phyloP scores from a whole-genome alignment of 2,329 filamentous ascomycete species.

The Albifimbria verrucaria region DNA sequence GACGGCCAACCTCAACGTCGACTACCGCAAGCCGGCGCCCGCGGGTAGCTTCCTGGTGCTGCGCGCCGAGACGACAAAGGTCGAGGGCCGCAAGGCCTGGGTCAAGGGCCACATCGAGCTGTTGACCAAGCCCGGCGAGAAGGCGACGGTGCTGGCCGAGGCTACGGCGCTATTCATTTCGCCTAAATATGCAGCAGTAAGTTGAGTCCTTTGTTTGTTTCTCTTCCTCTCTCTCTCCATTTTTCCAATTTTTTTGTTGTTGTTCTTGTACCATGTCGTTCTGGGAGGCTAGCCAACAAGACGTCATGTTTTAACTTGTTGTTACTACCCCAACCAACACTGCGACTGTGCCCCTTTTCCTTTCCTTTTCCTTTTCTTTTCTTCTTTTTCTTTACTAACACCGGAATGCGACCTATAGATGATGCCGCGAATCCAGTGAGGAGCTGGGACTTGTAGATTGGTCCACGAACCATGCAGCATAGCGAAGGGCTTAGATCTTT shows the following conservation, averaged over 20 bases:
- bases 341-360: too few relatives aligned
- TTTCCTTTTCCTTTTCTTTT: background rate
- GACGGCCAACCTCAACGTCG: slow-evolving; percentile 79
- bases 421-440: slow-evolving; percentile 14
- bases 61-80: slow-evolving; percentile 73
- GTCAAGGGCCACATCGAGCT: slow-evolving; percentile 85
- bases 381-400: background rate
- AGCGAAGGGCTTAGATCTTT: too few relatives aligned
- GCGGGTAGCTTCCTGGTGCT: slow-evolving; percentile 76
- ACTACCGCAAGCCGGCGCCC: slow-evolving; percentile 78
- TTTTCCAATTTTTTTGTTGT: too few relatives aligned
- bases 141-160: slow-evolving; percentile 69
- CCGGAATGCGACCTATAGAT: too few relatives aligned
- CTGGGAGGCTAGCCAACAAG: too few relatives aligned
- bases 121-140: slow-evolving; percentile 58
- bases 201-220: slow-evolving; percentile 24
- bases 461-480: too few relatives aligned
- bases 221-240: background rate
- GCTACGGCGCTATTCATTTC: slow-evolving; percentile 86
- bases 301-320: too few relatives aligned
- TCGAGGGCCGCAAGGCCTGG: slow-evolving; percentile 93
- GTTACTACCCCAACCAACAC: too few relatives aligned
- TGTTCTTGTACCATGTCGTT: too few relatives aligned
- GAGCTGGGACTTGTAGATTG: too few relatives aligned
- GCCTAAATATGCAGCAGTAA: slow-evolving; percentile 75